Conservation (phyloP, 768 basidiomycete genomes). For the Pulveroboletus sp. region DNA sequence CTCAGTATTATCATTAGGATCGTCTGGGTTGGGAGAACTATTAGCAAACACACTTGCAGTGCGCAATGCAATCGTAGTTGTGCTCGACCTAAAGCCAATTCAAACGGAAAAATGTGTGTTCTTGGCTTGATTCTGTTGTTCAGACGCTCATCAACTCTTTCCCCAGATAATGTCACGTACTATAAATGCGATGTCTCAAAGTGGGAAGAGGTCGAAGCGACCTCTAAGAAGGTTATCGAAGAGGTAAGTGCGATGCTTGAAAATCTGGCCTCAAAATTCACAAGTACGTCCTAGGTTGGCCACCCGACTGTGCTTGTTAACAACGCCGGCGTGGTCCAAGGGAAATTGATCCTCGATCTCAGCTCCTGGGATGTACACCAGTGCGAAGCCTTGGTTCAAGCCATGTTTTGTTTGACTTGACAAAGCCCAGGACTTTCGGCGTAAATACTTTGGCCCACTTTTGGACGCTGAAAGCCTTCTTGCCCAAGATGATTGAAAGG, state of each 20-base stretch:
- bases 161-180: conserved; percentile 69
- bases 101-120: conserved; percentile 68
- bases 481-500: conserved; percentile 77
- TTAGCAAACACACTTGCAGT: conserved; percentile 84
- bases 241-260: conserved; percentile 49
- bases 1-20: conserved; percentile 42
- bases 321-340: conserved; percentile 93
- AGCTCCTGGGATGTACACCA: conserved; percentile 71
- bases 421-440: conserved; percentile 65
- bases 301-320: conserved; percentile 88
- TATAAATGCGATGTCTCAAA: conserved; percentile 93
- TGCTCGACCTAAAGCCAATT: conserved; percentile 79
- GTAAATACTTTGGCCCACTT: conserved; percentile 88
- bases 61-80: conserved; percentile 76
- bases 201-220: conserved; percentile 75
- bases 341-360: conserved; percentile 80
- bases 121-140: background rate
- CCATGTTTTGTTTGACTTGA: conserved; percentile 1
- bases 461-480: conserved; percentile 89
- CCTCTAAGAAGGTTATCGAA: conserved; percentile 66
- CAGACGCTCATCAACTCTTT: background rate
- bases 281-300: conserved; percentile 53
- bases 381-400: conserved; percentile 60
- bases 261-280: background rate
- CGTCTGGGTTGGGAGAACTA: conserved; percentile 85